A percentile compares a stretch with the other conserved stretches of the same genome.
Evolutionary conservation across 768 basidiomycete genomes (phyloP).

Genomic region (Boletus subcaerulescens): DNA sequence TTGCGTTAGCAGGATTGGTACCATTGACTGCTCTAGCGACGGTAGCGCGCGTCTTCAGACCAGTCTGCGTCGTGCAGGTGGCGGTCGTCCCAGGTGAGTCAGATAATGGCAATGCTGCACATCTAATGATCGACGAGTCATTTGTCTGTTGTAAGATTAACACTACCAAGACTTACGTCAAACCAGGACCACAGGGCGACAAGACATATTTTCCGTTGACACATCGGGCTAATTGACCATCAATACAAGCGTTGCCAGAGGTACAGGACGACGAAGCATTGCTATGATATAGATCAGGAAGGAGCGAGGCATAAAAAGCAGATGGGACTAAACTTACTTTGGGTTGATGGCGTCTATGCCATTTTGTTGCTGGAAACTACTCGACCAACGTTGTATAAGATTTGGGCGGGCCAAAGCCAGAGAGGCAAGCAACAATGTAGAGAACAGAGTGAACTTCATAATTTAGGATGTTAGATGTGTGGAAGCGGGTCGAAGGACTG

Average conservation of each 20-base stretch:
- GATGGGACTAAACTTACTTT: conserved; percentile 33
- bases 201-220: too few relatives aligned
- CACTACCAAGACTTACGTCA: too few relatives aligned
- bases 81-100: too few relatives aligned
- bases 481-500: neutral
- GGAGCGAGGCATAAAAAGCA: neutral
- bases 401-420: conserved; percentile 37
- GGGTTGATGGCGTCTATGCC: conserved; percentile 40
- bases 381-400: conserved; percentile 27
- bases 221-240: conserved; percentile 26
- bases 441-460: conserved; percentile 41
- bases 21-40: conserved; percentile 16
- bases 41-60: conserved; percentile 39
- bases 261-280: neutral
- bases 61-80: too few relatives aligned
- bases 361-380: conserved; percentile 35
- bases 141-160: too few relatives aligned
- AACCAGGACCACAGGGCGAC: too few relatives aligned
- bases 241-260: too few relatives aligned
- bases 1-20: too few relatives aligned
- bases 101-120: too few relatives aligned
- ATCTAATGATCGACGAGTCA: too few relatives aligned
- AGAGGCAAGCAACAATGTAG: conserved; percentile 28
- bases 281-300: conserved; percentile 13
- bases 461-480: neutral